phyloP scores from a whole-genome alignment of 257 asterid genomes.

The Eucommia ulmoides region DNA sequence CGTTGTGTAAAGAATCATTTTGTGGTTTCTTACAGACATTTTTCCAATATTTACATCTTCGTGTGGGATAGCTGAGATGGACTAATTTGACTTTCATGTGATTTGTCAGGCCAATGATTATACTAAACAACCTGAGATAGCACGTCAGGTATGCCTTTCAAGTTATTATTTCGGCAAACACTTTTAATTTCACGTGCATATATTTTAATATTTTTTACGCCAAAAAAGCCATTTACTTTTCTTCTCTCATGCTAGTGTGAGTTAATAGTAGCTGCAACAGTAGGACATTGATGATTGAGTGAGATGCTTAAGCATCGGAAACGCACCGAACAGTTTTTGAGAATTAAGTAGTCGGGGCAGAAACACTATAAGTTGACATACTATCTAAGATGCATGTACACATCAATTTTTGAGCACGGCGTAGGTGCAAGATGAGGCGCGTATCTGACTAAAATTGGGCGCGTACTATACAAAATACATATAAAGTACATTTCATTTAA shows the following conservation, averaged over 20 bases:
- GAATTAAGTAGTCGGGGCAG: neutral
- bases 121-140: constrained; percentile 62
- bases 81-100: constrained; percentile 1
- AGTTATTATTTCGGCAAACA: neutral
- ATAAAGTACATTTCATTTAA: neutral
- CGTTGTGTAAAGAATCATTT: neutral
- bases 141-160: constrained; percentile 84
- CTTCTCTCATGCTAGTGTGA: neutral
- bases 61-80: neutral
- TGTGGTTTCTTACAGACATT: too few species aligned
- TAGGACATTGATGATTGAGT: neutral
- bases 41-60: too few species aligned
- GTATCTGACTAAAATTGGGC: too few species aligned
- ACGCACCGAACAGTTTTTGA: neutral
- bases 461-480: too few species aligned
- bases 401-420: neutral
- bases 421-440: neutral
- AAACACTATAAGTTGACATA: neutral
- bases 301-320: neutral
- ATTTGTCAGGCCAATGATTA: constrained; percentile 68
- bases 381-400: neutral
- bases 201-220: too few species aligned
- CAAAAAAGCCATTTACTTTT: neutral
- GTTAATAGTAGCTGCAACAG: neutral
- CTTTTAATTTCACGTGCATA: neutral